Base-by-base conservation (phyloP, 2,329 filamentous ascomycete genomes). In the Fusarium bulbicola region DNA sequence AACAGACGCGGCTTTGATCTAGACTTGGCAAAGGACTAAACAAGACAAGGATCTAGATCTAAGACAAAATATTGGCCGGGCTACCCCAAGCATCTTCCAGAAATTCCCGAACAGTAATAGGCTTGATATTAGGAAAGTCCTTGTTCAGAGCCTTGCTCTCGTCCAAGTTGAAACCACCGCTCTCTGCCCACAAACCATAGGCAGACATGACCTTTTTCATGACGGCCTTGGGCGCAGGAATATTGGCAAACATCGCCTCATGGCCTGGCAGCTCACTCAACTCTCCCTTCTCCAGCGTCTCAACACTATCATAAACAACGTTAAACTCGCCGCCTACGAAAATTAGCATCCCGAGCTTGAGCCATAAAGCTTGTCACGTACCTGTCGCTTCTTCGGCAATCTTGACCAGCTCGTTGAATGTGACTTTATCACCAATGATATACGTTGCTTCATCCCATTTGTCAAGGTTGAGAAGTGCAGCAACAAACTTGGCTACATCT, bases 381-480 rank as follows among this genome's bases (percentile, higher is more conserved):
- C 67, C 67, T 32, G 59, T 69, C 3, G 26, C 30, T 18, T 65
- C 49, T 15, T 70, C 65, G 1, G 39, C 49, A 43, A 59, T n/a
- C 30, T 60, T 47, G 0, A 70, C 24, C n/a, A 70, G 5, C 10
- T 70, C 47, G 1, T 70, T 65, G 16, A 52, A 56, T 2, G 60
- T 63, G 1, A 65, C 54, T 58, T 64, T 69, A 20, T 53, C 54
- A 6, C 67, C 67, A 40, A 69, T n/a, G 11, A 57, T 64, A 18
- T 64, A 70, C 1, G 54, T 60, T 9, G 37, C n/a, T 46, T 32
- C 18, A 1, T 70, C 66, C 67, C 60, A 69, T 13, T 58, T 58
- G 1, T 47, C 60, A 24, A 40, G 11, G 3, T 63, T 46, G 1
- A 70, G 54, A 24, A 53, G 30, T 0, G 37, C 65, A 34, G 49